phyloP scores from a whole-genome alignment of 345 rosid species.

The Citrus inodora region DNA sequence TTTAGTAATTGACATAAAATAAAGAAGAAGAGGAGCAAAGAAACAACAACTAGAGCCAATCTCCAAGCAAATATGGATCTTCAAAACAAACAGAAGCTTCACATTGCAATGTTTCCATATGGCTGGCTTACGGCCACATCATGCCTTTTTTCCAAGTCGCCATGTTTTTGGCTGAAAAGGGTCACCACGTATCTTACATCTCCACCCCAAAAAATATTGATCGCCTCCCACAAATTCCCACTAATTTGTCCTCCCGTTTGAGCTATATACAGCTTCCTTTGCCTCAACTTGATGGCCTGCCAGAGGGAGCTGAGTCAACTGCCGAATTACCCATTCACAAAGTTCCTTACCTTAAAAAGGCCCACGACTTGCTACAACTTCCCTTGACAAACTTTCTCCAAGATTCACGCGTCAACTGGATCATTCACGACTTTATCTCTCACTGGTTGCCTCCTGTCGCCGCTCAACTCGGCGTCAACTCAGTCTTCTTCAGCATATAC shows the following conservation, averaged over 20 bases:
- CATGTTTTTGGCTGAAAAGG: constrained; percentile 7
- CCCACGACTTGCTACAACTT: constrained; percentile 1
- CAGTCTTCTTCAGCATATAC: constrained; percentile 28
- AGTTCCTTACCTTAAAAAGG: constrained; percentile 4
- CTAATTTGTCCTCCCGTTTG: background rate
- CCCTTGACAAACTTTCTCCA: background rate
- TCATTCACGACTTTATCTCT: constrained; percentile 7
- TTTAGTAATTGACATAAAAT: too few species aligned
- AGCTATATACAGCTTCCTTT: background rate
- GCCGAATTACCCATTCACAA: background rate
- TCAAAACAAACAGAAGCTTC: background rate
- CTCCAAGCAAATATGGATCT: background rate
- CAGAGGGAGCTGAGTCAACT: constrained; percentile 6
- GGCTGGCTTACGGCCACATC: constrained; percentile 17
- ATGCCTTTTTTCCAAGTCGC: constrained; percentile 10
- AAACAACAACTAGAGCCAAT: too few species aligned
- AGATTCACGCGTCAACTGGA: constrained; percentile 5
- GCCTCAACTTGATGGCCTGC: background rate
- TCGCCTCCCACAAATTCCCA: background rate
- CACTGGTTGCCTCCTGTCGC: constrained; percentile 12
- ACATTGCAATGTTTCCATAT: constrained; percentile 9
- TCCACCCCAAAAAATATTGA: constrained; percentile 10
- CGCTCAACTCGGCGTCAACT: constrained; percentile 15
- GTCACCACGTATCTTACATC: constrained; percentile 10
- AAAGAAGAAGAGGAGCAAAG: too few species aligned